phyloP scores from a whole-genome alignment of 169 alveolate species.

The Plasmodium gaboni region DNA sequence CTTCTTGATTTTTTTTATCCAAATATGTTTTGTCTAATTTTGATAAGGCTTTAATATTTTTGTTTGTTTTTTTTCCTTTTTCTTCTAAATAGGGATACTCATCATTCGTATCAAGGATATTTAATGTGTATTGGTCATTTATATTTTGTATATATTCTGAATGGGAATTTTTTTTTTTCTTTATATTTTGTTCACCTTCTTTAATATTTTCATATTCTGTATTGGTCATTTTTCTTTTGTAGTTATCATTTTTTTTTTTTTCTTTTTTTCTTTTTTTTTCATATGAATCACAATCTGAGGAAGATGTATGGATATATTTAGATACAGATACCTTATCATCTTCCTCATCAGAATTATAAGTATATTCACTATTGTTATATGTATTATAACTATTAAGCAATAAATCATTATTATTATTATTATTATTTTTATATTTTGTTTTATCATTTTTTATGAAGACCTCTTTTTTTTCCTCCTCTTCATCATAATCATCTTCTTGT shows the following conservation, averaged over 20 bases:
- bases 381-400: too few species aligned
- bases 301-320: too few species aligned
- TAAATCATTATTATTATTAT: too few species aligned
- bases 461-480: too few species aligned
- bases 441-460: too few species aligned
- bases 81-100: constrained; percentile 24
- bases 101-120: constrained; percentile 45
- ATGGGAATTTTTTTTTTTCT: constrained; percentile 12
- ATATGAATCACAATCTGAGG: background rate
- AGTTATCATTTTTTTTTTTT: background rate
- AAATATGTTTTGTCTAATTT: constrained; percentile 38
- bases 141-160: background rate
- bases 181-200: constrained; percentile 30
- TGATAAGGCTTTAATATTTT: constrained; percentile 42
- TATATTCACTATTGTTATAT: too few species aligned
- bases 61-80: background rate
- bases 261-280: background rate
- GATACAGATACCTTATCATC: constrained; percentile 2
- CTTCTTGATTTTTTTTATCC: constrained; percentile 9
- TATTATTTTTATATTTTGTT: too few species aligned
- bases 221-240: constrained; percentile 16
- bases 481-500: too few species aligned
- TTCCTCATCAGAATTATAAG: background rate
- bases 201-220: constrained; percentile 31
- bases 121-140: background rate